Percentiles rank a stretch among this genome's conserved stretches.
Evolutionary conservation across 371 early-diverging fungal species (phyloP).

Genomic region (Fennellomyces sp.): DNA sequence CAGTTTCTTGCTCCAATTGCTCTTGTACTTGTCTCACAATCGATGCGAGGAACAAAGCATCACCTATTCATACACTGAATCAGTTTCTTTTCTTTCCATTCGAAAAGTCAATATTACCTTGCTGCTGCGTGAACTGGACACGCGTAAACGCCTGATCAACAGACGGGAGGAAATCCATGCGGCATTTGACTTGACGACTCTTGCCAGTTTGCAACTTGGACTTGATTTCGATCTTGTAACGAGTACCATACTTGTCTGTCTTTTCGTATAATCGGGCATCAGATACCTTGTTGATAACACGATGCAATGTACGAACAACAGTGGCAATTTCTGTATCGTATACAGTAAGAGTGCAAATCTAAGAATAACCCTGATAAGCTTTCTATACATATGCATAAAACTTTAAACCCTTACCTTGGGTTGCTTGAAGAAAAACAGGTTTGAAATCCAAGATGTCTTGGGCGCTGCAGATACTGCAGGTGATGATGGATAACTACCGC

Average conservation of each 20-base stretch:
- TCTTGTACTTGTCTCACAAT: constrained; percentile 14
- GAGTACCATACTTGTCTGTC: constrained; percentile 33
- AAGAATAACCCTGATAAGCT: not conserved
- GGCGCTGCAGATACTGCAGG: constrained; percentile 10
- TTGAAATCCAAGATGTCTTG: constrained; percentile 42
- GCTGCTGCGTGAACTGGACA: constrained; percentile 48
- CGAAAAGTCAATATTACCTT: constrained; percentile 17
- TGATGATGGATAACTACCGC: constrained; percentile 5
- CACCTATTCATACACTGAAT: constrained; percentile 12
- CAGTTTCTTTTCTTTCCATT: not conserved
- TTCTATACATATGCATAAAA: not conserved
- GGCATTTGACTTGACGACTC: constrained; percentile 45
- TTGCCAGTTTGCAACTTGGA: constrained; percentile 24
- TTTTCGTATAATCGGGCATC: constrained; percentile 47
- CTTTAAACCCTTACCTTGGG: constrained; percentile 29
- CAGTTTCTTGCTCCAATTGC: constrained; percentile 10
- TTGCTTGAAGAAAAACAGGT: constrained; percentile 53
- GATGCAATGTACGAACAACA: constrained; percentile 32
- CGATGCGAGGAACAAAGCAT: constrained; percentile 19
- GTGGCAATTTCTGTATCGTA: constrained; percentile 28
- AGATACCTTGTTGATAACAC: constrained; percentile 32
- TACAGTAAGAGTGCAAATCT: constrained; percentile 35
- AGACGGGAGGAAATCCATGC: constrained; percentile 40
- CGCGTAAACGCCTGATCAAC: constrained; percentile 22
- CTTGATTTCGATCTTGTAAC: constrained; percentile 49